Conservation (phyloP, 192 early-diverging fungal species). For the Linnemannia hyalina region DNA sequence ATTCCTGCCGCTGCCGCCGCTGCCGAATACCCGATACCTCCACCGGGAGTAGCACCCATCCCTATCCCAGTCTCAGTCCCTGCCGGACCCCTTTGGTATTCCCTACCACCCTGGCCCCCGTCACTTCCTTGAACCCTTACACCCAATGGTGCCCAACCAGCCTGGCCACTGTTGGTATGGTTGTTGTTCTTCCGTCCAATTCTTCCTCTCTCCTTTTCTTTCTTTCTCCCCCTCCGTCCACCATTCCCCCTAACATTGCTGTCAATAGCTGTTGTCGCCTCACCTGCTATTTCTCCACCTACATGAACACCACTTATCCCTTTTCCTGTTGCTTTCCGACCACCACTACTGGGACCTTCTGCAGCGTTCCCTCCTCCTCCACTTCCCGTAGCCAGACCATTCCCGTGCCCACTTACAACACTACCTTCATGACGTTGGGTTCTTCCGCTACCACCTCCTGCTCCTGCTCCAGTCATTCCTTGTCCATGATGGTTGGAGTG, state of each 20-base stretch:
- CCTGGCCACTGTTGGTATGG: not conserved
- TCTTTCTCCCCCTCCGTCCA: not conserved
- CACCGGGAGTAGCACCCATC: not conserved
- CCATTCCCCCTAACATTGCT: not conserved
- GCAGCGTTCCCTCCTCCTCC: not conserved
- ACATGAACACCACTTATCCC: not conserved
- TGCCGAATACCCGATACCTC: not conserved
- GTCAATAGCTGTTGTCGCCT: not conserved
- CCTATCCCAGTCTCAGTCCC: not conserved
- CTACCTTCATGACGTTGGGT: not conserved
- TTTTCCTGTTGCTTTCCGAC: slow-evolving; percentile 8
- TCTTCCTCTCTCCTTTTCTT: not conserved
- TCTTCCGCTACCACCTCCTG: too few species aligned
- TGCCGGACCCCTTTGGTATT: not conserved
- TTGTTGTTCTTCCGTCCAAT: not conserved
- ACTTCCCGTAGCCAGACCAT: not conserved
- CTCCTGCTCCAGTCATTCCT: not conserved
- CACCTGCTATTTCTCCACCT: not conserved
- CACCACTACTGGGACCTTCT: not conserved
- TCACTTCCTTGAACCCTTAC: not conserved
- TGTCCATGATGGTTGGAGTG: not conserved
- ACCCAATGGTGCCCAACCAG: not conserved
- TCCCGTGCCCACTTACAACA: not conserved
- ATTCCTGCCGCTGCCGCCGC: not conserved
- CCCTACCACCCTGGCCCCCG: not conserved